Evolutionary conservation across 306 rosid species (phyloP), one percentile per base, ranked within the genome.

Genomic region (Oxytropis ochrocephala): DNA sequence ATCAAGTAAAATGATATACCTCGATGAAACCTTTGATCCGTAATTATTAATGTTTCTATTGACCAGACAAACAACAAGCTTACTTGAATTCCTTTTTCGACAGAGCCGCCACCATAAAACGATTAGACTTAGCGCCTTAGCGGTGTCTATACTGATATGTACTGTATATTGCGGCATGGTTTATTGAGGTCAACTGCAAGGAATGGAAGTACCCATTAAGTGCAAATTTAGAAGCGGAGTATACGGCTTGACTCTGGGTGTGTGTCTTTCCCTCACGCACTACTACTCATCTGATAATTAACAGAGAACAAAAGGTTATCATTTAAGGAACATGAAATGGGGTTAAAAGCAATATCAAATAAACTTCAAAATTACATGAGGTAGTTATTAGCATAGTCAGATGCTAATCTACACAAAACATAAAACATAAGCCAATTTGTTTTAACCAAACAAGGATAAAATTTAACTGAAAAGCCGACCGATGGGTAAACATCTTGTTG

Each of bases 31-130:
- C n/a, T n/a, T n/a, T n/a, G n/a, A n/a, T n/a, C n/a, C n/a, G n/a
- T n/a, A n/a, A n/a, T n/a, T n/a, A n/a, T n/a, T n/a, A n/a, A n/a
- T n/a, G n/a, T n/a, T n/a, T 81, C 86, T 74, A 90, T 82, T 38
- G 98, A 75, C 98, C 98, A 94, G 98, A 82, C 98, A 93, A 73
- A 90, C 84, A 72, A 93, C 72, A 51, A 97, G n/a, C n/a, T 90
- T 77, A 93, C 98, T 67, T 50, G 76, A 59, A 93, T 88, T 73
- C 97, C 98, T n/a, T 79, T 88, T 85, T 72, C 63, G 85, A 75
- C 61, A 88, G 51, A 93, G 94, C 98, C 88, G 89, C 30, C 35
- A 66, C 54, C 67, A 55, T 43, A 42, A 62, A 78, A 59, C 2
- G 55, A 67, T 41, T 44, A 35, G 39, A 35, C n/a, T n/a, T n/a